These are phyloP conservation scores for Polyporus arcularius DNA, from an alignment of 768 basidiomycete genomes.

Conservation along the genomic window DNA sequence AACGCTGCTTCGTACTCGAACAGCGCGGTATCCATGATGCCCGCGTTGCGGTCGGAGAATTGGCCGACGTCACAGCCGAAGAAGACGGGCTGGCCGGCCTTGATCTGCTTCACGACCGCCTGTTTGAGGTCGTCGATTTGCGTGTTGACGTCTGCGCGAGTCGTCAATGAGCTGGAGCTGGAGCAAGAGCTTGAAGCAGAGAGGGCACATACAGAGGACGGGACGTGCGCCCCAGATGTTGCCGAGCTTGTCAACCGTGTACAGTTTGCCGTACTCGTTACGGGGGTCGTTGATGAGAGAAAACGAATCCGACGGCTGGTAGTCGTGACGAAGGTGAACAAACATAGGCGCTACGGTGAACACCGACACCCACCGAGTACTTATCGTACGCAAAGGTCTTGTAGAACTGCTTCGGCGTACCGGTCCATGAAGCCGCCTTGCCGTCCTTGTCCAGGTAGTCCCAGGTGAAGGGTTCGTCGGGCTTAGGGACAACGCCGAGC, in stretches of 20 bases:
- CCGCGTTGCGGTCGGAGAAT: slow-evolving; percentile 65
- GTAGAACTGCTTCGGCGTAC: slow-evolving; percentile 83
- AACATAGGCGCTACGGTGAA: neutral
- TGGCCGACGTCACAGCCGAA: slow-evolving; percentile 97
- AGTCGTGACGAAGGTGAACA: neutral
- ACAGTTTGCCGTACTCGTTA: slow-evolving; percentile 78
- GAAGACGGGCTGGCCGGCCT: slow-evolving; percentile 88
- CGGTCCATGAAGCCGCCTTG: slow-evolving; percentile 73
- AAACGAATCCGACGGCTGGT: slow-evolving; percentile 73
- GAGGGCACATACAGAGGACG: slow-evolving; percentile 67
- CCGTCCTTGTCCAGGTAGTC: slow-evolving; percentile 86
- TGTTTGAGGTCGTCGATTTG: slow-evolving; percentile 79
- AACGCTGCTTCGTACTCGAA: slow-evolving; percentile 88
- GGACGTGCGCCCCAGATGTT: slow-evolving; percentile 89
- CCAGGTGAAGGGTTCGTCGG: slow-evolving; percentile 75
- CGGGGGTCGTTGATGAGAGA: slow-evolving; percentile 95
- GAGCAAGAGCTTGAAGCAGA: neutral
- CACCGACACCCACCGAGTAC: slow-evolving; percentile 26
- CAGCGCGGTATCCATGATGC: slow-evolving; percentile 85
- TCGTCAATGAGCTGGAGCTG: neutral
- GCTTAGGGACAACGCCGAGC: slow-evolving; percentile 81
- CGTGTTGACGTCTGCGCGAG: slow-evolving; percentile 75
- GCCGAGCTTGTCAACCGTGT: slow-evolving; percentile 91
- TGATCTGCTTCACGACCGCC: slow-evolving; percentile 81
- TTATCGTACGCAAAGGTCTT: slow-evolving; percentile 38